A percentile compares a stretch with the other conserved stretches of the same genome.
Evolutionary conservation across 2,329 filamentous ascomycete genomes (phyloP).

Genomic region (Ophiostoma novo-ulmi): DNA sequence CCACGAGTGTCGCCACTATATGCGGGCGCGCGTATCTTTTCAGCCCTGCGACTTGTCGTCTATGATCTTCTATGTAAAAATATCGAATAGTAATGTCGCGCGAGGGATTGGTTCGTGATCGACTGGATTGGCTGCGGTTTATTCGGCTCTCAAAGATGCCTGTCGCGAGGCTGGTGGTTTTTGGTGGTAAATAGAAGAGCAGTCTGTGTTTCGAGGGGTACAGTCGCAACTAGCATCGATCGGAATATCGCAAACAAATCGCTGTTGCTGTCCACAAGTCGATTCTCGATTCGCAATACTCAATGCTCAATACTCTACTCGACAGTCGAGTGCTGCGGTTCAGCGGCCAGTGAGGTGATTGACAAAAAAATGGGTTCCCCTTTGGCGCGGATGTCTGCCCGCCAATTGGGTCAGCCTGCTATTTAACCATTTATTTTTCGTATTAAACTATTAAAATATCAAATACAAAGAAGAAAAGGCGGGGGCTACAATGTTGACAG

Average conservation of each 20-base stretch:
- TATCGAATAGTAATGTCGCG: not conserved
- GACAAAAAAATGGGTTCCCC: conserved; percentile 7
- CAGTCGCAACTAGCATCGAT: too few species aligned
- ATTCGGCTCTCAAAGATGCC: not conserved
- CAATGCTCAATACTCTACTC: not conserved
- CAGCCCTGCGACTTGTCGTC: not conserved
- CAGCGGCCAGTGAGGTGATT: conserved; percentile 12
- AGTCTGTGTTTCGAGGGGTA: not conserved
- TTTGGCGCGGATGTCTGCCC: conserved; percentile 11
- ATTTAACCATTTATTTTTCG: not conserved
- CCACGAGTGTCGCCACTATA: not conserved
- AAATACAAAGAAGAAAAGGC: not conserved
- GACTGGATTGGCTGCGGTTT: not conserved
- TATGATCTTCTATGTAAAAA: not conserved
- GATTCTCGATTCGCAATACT: not conserved
- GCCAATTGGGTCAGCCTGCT: conserved; percentile 1
- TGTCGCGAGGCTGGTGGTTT: not conserved
- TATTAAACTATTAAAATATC: not conserved
- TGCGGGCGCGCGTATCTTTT: not conserved
- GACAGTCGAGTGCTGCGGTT: not conserved
- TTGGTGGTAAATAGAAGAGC: not conserved
- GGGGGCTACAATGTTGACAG: not conserved
- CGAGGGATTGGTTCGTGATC: not conserved
- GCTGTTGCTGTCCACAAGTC: not conserved
- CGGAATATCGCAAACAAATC: not conserved